Conservation (phyloP, 2,329 filamentous ascomycete genomes). For the Pseudogymnoascus sp. region DNA sequence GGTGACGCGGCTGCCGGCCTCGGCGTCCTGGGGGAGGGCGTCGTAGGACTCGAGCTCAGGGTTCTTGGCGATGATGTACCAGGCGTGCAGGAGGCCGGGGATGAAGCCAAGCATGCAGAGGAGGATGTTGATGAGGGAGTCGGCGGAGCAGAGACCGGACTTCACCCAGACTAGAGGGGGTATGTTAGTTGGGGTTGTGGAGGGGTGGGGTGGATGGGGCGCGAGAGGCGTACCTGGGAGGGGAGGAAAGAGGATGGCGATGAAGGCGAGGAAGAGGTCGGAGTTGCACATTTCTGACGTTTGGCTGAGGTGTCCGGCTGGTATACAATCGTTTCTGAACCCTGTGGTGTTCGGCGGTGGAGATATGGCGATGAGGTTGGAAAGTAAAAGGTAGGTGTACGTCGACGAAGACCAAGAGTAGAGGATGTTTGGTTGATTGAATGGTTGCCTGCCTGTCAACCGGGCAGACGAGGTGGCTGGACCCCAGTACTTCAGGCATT, state of each 20-base stretch:
- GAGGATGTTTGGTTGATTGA: constrained; percentile 1
- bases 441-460: background rate
- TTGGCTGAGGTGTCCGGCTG: background rate
- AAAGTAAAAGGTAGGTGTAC: background rate
- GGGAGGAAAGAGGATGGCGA: constrained; percentile 58
- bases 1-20: constrained; percentile 48
- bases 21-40: constrained; percentile 45
- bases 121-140: constrained; percentile 90
- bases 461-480: background rate
- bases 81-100: constrained; percentile 85
- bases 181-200: constrained; percentile 21
- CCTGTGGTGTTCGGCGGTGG: background rate
- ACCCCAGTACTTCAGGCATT: background rate
- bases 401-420: background rate
- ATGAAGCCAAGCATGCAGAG: constrained; percentile 73
- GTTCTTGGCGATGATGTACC: constrained; percentile 93
- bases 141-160: constrained; percentile 80
- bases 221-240: constrained; percentile 46
- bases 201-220: constrained; percentile 1
- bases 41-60: constrained; percentile 72
- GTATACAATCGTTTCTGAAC: background rate
- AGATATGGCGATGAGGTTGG: background rate
- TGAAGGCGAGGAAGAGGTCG: constrained; percentile 55
- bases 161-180: constrained; percentile 78
- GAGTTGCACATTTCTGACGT: constrained; percentile 45